phyloP scores from a whole-genome alignment of 177 flowering plant genomes.

The Telopea speciosissima region DNA sequence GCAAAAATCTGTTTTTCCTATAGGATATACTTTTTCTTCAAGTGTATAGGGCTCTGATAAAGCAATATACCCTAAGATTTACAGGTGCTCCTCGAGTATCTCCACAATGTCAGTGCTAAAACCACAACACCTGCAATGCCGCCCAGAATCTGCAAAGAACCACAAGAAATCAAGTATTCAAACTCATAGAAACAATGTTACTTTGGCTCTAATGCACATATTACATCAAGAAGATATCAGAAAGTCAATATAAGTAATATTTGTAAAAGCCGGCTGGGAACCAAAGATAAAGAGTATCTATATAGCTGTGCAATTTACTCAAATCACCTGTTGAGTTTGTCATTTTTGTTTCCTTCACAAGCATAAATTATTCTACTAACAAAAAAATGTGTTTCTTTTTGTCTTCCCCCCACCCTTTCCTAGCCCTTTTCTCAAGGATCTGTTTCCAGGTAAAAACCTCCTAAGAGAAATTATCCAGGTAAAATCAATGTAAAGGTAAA shows the following conservation, averaged over 20 bases:
- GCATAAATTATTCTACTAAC: neutral
- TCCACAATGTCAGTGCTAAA: constrained; percentile 58
- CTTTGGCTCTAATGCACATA: neutral
- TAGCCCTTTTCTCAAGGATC: no score
- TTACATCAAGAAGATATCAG: neutral
- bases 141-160: constrained; percentile 44
- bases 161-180: neutral
- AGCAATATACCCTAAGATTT: constrained; percentile 22
- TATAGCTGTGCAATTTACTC: neutral
- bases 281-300: neutral
- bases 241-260: neutral
- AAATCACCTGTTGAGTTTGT: neutral
- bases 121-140: constrained; percentile 53
- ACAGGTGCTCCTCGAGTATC: constrained; percentile 40
- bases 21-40: neutral
- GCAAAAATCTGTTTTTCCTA: neutral
- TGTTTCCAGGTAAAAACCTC: no score
- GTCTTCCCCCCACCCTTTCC: no score
- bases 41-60: neutral
- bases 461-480: no score
- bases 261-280: neutral
- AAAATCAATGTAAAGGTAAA: no score
- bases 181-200: neutral
- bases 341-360: neutral
- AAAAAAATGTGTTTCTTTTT: no score